phyloP scores from a whole-genome alignment of 345 rosid genomes.

The Mangifera indica region DNA sequence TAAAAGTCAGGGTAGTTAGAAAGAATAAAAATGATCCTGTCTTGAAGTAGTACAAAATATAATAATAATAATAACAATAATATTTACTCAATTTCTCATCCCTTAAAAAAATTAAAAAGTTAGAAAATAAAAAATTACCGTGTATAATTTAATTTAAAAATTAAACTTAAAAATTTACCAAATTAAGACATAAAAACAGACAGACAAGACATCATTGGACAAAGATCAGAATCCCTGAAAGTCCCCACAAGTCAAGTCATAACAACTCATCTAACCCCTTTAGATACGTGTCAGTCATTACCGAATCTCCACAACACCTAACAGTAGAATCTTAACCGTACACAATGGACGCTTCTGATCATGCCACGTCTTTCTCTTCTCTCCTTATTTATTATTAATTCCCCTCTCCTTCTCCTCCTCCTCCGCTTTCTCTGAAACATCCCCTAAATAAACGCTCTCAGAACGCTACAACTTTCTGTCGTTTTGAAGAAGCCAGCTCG shows the following conservation, averaged over 20 bases:
- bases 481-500: constrained; percentile 14
- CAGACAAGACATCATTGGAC: neutral
- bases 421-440: neutral
- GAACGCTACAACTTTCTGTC: neutral
- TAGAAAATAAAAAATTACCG: neutral
- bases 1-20: no score
- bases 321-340: constrained; percentile 13
- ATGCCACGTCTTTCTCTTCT: neutral
- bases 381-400: neutral
- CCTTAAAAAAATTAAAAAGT: neutral
- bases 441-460: neutral
- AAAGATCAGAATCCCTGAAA: neutral
- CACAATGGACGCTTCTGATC: neutral
- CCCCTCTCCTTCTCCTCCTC: neutral
- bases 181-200: neutral
- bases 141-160: neutral
- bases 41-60: no score
- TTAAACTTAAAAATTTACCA: neutral
- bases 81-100: no score
- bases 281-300: constrained; percentile 21
- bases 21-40: no score
- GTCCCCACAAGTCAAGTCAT: constrained; percentile 12
- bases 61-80: no score
- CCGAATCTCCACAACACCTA: constrained; percentile 12
- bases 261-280: constrained; percentile 1